A percentile compares a stretch with the other conserved stretches of the same genome.
These are phyloP conservation scores for Solanum microdontum DNA, from an alignment of 257 asterid genomes.

Conservation along the genomic window DNA sequence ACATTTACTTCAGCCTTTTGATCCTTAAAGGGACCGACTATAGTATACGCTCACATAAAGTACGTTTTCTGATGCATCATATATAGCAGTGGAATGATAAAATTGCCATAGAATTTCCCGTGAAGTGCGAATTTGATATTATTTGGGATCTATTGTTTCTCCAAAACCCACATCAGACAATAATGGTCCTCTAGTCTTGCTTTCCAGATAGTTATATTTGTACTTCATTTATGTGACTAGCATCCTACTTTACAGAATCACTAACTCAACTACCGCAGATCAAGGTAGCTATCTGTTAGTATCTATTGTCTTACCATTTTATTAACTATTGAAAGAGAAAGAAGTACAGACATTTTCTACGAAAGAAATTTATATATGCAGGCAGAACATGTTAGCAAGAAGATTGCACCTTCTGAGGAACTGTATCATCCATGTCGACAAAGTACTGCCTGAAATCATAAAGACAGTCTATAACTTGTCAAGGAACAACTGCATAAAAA, in stretches of 20 bases:
- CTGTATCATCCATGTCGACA: constrained; percentile 36
- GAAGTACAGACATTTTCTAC: background rate
- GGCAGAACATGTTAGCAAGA: background rate
- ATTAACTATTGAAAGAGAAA: background rate
- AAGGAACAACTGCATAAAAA: background rate
- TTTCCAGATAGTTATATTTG: background rate
- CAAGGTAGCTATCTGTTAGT: background rate
- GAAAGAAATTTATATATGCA: background rate
- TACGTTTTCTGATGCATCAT: background rate
- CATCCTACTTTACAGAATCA: background rate
- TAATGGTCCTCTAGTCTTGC: background rate
- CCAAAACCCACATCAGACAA: background rate
- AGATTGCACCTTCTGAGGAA: constrained; percentile 36
- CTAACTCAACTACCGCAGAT: background rate
- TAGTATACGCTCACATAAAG: background rate
- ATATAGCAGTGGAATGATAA: background rate
- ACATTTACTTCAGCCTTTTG: background rate
- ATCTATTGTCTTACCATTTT: background rate
- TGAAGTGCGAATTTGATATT: background rate
- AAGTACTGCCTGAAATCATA: constrained; percentile 35
- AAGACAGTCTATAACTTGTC: background rate
- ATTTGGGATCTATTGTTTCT: background rate
- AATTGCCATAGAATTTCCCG: background rate
- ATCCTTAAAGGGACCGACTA: background rate
- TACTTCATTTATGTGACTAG: background rate